phyloP scores from a whole-genome alignment of 305 asterid species.

The Petunia hybrid region DNA sequence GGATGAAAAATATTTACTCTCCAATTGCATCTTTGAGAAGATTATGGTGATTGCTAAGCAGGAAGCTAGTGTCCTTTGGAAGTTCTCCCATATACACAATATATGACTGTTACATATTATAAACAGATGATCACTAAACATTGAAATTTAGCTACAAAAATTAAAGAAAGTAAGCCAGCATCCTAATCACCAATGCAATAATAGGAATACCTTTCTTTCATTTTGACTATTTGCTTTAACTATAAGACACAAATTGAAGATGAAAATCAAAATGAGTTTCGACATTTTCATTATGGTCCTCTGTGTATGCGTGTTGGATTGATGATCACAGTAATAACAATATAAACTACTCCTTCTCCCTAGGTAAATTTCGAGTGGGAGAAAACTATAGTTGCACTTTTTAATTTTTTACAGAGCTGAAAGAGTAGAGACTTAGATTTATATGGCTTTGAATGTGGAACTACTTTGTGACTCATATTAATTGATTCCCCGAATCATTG shows the following conservation, averaged over 20 bases:
- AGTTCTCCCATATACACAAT: constrained; percentile 55
- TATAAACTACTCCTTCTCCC: no score
- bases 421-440: not conserved
- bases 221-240: not conserved
- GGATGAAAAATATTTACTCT: constrained; percentile 39
- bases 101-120: constrained; percentile 39
- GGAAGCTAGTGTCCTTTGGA: constrained; percentile 32
- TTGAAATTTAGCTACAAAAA: no score
- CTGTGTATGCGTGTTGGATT: no score
- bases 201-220: constrained; percentile 17
- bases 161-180: no score
- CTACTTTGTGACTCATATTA: not conserved
- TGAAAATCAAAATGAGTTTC: constrained; percentile 19
- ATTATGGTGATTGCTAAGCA: constrained; percentile 36
- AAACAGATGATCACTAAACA: not conserved
- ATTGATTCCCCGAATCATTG: not conserved
- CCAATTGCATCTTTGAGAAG: constrained; percentile 44
- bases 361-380: no score
- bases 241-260: constrained; percentile 19
- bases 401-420: not conserved
- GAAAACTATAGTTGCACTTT: not conserved
- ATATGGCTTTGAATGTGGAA: constrained; percentile 12
- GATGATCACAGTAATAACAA: no score
- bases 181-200: not conserved
- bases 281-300: not conserved